phyloP scores from a whole-genome alignment of 2,329 filamentous ascomycete species.

The Penicillium sp. region DNA sequence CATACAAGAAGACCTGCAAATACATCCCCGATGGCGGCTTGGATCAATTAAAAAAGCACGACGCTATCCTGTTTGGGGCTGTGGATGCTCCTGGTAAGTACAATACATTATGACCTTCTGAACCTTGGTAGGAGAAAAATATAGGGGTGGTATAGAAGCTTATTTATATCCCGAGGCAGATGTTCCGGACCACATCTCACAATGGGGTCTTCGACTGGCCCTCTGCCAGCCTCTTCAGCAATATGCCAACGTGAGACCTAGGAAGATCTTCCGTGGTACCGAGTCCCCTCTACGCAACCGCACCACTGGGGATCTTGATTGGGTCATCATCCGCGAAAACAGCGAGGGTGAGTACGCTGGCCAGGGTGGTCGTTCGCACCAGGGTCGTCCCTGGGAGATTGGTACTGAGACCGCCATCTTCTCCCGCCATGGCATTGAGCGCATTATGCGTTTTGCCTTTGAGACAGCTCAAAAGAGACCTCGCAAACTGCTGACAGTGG shows the following conservation, averaged over 20 bases:
- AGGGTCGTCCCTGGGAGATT: constrained; percentile 49
- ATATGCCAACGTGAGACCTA: constrained; percentile 55
- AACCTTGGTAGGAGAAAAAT: not conserved
- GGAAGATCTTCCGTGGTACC: constrained; percentile 51
- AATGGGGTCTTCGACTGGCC: constrained; percentile 49
- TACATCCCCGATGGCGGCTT: constrained; percentile 53
- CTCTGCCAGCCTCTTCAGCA: constrained; percentile 55
- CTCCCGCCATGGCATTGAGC: constrained; percentile 49
- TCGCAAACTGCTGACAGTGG: constrained; percentile 48
- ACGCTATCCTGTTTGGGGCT: constrained; percentile 58
- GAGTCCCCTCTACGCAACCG: constrained; percentile 48
- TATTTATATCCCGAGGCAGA: not conserved
- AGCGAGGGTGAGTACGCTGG: constrained; percentile 55
- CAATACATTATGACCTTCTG: not conserved
- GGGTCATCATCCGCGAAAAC: constrained; percentile 55
- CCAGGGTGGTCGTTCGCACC: constrained; percentile 51
- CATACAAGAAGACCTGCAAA: constrained; percentile 49
- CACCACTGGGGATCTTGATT: constrained; percentile 49
- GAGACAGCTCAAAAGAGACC: constrained; percentile 47
- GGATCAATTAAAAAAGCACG: constrained; percentile 48
- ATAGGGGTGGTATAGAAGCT: not conserved
- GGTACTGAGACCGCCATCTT: constrained; percentile 54
- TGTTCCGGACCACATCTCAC: constrained; percentile 13
- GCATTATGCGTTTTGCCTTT: constrained; percentile 53
- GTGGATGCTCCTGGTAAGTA: constrained; percentile 53